Evolutionary conservation across 2,329 filamentous ascomycete species (phyloP).

Genomic region (Botryotinia calthae): DNA sequence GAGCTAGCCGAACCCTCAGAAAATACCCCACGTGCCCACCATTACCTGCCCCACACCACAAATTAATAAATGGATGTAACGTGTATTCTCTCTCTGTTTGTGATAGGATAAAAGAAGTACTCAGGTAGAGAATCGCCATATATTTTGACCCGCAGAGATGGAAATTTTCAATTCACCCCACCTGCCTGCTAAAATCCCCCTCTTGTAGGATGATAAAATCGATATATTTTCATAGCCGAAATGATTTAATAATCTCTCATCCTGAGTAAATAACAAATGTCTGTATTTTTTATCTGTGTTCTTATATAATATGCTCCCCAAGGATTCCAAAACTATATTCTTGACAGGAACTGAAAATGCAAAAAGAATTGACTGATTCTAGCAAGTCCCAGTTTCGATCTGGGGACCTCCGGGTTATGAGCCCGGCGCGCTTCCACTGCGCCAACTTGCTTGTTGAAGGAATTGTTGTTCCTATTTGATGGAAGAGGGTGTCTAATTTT

Average conservation of each 20-base stretch:
- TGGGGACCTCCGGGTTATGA: conserved; percentile 42
- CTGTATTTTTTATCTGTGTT: background rate
- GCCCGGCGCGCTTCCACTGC: conserved; percentile 42
- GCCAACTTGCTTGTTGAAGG: conserved; percentile 37
- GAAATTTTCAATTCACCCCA: background rate
- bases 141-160: background rate
- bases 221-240: background rate
- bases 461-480: conserved; percentile 5
- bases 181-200: background rate
- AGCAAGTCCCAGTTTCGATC: conserved; percentile 39
- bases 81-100: background rate
- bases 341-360: background rate
- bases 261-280: background rate
- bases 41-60: background rate
- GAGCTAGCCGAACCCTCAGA: conserved; percentile 8
- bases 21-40: background rate
- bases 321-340: background rate
- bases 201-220: background rate
- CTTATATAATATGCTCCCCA: background rate
- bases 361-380: background rate
- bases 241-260: background rate
- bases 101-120: background rate
- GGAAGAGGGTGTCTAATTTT: fast-evolving
- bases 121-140: background rate
- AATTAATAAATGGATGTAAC: background rate